Conservation (phyloP, 306 rosid genomes). For the Trifolium subterraneum region DNA sequence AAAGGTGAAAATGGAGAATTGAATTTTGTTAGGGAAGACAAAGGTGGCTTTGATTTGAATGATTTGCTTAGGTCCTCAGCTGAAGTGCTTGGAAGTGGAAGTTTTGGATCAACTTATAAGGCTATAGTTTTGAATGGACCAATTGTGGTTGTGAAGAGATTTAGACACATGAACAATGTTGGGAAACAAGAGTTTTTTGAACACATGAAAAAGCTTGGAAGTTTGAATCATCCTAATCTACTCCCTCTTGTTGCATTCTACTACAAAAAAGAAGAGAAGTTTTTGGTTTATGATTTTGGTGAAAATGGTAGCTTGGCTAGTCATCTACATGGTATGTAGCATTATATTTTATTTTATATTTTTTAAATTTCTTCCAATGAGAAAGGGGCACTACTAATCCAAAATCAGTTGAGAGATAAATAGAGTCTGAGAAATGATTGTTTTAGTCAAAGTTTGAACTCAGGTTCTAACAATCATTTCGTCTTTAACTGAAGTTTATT, state of each 20-base stretch:
- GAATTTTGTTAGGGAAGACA: conserved; percentile 56
- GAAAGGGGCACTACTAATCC: too few relatives aligned
- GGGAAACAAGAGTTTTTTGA: conserved; percentile 61
- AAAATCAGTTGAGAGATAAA: too few relatives aligned
- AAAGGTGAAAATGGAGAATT: conserved; percentile 47
- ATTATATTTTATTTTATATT: background rate
- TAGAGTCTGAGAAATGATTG: too few relatives aligned
- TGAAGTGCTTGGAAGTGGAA: conserved; percentile 73
- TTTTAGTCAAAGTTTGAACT: too few relatives aligned
- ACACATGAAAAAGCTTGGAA: conserved; percentile 66
- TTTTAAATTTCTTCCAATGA: too few relatives aligned
- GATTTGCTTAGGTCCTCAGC: conserved; percentile 77
- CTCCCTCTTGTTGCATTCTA: conserved; percentile 62
- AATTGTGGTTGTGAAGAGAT: conserved; percentile 74
- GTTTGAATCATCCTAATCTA: conserved; percentile 62
- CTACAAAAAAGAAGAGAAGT: conserved; percentile 57
- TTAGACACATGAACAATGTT: conserved; percentile 65
- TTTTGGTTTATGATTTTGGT: conserved; percentile 55
- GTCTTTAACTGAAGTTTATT: too few relatives aligned
- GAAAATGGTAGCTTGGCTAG: conserved; percentile 61
- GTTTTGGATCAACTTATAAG: conserved; percentile 77
- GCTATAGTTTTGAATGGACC: conserved; percentile 61
- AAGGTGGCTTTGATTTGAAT: conserved; percentile 54
- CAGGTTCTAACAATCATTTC: too few relatives aligned
- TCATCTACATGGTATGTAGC: conserved; percentile 62